Percentiles rank a stretch among this genome's conserved stretches.
Evolutionary conservation across 306 rosid genomes (phyloP).

Genomic region (Arachis hypogaea): DNA sequence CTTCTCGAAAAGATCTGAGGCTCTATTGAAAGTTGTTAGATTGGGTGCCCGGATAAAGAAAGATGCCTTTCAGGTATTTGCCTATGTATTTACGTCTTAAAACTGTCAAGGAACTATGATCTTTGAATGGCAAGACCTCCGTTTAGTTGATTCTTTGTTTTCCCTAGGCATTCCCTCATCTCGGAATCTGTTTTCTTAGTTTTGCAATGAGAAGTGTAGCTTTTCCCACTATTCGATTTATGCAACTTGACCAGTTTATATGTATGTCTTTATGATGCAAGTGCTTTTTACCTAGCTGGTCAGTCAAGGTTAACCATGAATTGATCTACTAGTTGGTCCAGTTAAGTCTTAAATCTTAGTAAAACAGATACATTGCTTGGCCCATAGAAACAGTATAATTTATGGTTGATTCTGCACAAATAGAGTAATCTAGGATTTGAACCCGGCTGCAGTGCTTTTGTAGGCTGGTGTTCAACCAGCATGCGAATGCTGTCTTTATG

Average conservation of each 20-base stretch:
- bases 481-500: not conserved
- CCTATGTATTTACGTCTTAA: not conserved
- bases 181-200: too few species aligned
- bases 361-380: slow-evolving; percentile 4
- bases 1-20: slow-evolving; percentile 79
- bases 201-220: too few species aligned
- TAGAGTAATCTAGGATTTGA: slow-evolving; percentile 9
- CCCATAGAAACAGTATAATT: slow-evolving; percentile 8
- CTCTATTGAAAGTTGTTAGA: slow-evolving; percentile 67
- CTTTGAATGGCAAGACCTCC: too few species aligned
- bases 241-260: not conserved
- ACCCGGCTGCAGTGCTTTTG: slow-evolving; percentile 11
- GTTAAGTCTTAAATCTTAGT: not conserved
- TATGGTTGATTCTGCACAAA: not conserved
- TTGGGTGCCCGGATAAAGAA: slow-evolving; percentile 71
- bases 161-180: too few species aligned
- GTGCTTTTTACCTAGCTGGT: not conserved
- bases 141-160: too few species aligned
- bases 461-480: slow-evolving; percentile 10
- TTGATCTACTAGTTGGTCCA: not conserved
- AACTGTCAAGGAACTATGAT: too few species aligned
- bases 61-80: slow-evolving; percentile 55
- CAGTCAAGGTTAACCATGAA: slow-evolving; percentile 10
- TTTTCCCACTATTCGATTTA: too few species aligned
- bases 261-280: not conserved